phyloP scores from a whole-genome alignment of 2,329 filamentous ascomycete genomes.

The Camptophora hylomeconis region DNA sequence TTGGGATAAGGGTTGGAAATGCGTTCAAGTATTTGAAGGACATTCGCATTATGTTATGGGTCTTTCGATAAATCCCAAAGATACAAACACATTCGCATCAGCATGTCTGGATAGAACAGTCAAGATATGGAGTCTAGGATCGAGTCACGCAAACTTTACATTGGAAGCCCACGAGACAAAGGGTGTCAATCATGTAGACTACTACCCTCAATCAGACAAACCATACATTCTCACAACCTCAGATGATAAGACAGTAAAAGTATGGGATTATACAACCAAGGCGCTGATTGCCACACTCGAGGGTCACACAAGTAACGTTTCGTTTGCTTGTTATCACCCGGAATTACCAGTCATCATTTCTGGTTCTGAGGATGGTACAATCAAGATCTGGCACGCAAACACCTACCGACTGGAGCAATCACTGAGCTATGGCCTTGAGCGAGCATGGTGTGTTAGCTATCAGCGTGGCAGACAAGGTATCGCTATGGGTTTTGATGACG shows the following conservation, averaged over 20 bases:
- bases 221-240: slow-evolving; percentile 90
- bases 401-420: slow-evolving; percentile 95
- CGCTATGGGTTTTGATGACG: slow-evolving; percentile 93
- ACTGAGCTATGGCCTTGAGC: slow-evolving; percentile 85
- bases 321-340: slow-evolving; percentile 94
- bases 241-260: slow-evolving; percentile 90
- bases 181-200: slow-evolving; percentile 96
- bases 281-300: slow-evolving; percentile 92
- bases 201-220: slow-evolving; percentile 56
- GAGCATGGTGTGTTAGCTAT: slow-evolving; percentile 95
- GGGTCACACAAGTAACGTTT: slow-evolving; percentile 95
- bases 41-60: slow-evolving; percentile 97
- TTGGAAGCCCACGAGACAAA: slow-evolving; percentile 94
- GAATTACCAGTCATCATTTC: slow-evolving; percentile 95
- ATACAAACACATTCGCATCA: slow-evolving; percentile 66
- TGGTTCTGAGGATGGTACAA: slow-evolving; percentile 90
- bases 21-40: slow-evolving; percentile 90
- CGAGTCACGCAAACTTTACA: slow-evolving; percentile 88
- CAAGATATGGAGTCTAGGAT: slow-evolving; percentile 95
- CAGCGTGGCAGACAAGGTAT: slow-evolving; percentile 90
- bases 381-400: slow-evolving; percentile 98
- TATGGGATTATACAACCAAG: slow-evolving; percentile 99
- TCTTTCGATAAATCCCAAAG: slow-evolving; percentile 62
- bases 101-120: slow-evolving; percentile 93
- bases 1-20: slow-evolving; percentile 98